Percentiles rank a stretch among this genome's conserved stretches.
phyloP scores from a whole-genome alignment of 345 rosid species.

The Brassica juncea region DNA sequence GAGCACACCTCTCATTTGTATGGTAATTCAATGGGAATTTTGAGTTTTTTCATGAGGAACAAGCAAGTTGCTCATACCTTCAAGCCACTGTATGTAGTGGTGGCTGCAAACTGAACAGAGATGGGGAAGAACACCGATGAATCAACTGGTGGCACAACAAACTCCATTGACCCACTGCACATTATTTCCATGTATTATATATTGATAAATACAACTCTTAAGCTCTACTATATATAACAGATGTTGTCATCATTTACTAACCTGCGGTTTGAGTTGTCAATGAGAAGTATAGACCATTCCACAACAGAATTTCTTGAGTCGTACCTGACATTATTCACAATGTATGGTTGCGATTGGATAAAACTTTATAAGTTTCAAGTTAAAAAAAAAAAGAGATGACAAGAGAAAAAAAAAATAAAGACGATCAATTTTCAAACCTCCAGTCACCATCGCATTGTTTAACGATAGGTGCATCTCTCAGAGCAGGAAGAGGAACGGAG shows the following conservation, averaged over 20 bases:
- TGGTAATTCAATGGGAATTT: background rate
- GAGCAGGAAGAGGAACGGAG: slow-evolving; percentile 95
- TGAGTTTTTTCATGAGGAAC: background rate
- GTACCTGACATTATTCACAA: slow-evolving; percentile 50
- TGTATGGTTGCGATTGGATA: background rate
- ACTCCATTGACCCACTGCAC: slow-evolving; percentile 98
- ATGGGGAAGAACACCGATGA: slow-evolving; percentile 92
- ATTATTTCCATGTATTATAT: background rate
- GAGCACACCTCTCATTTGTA: slow-evolving; percentile 8
- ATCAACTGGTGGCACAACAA: slow-evolving; percentile 96
- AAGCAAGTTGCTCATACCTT: slow-evolving; percentile 55
- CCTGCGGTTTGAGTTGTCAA: slow-evolving; percentile 99
- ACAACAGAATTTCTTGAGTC: slow-evolving; percentile 87
- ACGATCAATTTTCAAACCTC: slow-evolving; percentile 53
- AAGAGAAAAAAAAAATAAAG: background rate
- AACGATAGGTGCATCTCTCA: slow-evolving; percentile 83
- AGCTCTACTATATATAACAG: background rate
- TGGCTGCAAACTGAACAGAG: slow-evolving; percentile 82
- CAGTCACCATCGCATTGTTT: slow-evolving; percentile 94
- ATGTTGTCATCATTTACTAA: slow-evolving; percentile 19
- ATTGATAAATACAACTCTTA: background rate
- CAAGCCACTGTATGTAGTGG: slow-evolving; percentile 80
- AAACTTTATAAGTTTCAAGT: background rate
- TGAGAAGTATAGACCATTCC: slow-evolving; percentile 93
- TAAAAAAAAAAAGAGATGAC: background rate